Base-by-base conservation (phyloP, 139 green algal species). In the Chlorella sp. region DNA sequence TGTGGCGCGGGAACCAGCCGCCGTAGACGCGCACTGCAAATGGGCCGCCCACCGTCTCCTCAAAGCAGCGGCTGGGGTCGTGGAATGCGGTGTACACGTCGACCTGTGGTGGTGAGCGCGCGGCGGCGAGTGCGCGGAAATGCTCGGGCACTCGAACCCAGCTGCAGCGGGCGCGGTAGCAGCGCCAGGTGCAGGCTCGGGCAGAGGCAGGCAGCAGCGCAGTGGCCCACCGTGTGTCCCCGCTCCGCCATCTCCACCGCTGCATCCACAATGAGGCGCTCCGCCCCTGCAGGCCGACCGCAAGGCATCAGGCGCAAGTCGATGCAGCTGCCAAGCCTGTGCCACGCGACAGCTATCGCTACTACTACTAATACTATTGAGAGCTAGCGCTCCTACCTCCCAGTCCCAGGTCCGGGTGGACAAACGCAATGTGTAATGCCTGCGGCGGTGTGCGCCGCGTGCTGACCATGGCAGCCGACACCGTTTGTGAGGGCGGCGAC, bases 241-340 rank as follows among this genome's bases (percentile, higher is more conserved):
- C 36, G 55, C 0, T 46, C 55, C 12, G 84, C 77, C 7, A 99
- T 86, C 82, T 98, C 96, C 0, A 83, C 74, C 8, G 96, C 96
- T 21, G 94, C 94, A 83, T 99, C 95, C 5, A 99, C 91, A 12
- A 99, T 87, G 8, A 99, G 87, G 14, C 96, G 79, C 83, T 99
- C 96, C n/a, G 96, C 96, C 15, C 95, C 90, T 87, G 78, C 48
- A 82, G 27, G 14, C 9, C 35, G 23, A 53, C 25, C 66, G 29
- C 29, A 27, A 14, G n/a, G 31, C 58, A 43, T 5, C 14, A n/a
- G 31, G 8, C 29, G 45, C 12, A 14, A n/a, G 60, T 23, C 65
- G 29, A 48, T 65, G 36, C 31, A 38, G 17, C 58, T 43, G 35
- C 51, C 45, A 25, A 69, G n/a, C n/a, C n/a, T n/a, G n/a, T n/a